These are phyloP conservation scores for Clonostachys rhizophaga DNA, from an alignment of 2,329 filamentous ascomycete genomes.

Conservation along the genomic window DNA sequence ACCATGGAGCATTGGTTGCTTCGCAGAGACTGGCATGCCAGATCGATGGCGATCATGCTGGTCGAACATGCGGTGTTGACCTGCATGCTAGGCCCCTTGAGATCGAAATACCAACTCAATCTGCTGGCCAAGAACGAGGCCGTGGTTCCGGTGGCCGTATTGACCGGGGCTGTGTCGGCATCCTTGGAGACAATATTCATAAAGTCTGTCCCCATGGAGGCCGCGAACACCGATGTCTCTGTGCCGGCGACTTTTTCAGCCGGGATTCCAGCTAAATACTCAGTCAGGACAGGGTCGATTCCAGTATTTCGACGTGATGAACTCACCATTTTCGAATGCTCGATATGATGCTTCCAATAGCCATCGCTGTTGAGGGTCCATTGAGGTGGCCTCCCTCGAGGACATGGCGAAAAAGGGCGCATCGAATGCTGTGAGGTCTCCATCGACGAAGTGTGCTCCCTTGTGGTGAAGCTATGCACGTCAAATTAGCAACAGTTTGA, in stretches of 20 bases:
- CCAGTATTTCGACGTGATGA: neutral
- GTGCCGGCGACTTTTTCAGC: slow-evolving; percentile 1
- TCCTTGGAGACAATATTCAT: neutral
- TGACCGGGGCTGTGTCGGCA: slow-evolving; percentile 4
- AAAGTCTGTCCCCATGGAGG: slow-evolving; percentile 4
- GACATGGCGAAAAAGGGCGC: slow-evolving; percentile 13
- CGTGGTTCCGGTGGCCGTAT: slow-evolving; percentile 18
- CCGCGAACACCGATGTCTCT: neutral
- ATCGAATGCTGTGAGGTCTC: slow-evolving; percentile 4
- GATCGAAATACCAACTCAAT: slow-evolving; percentile 28
- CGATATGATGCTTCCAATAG: slow-evolving; percentile 6
- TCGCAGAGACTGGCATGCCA: slow-evolving; percentile 23
- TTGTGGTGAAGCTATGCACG: slow-evolving; percentile 9
- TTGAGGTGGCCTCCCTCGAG: slow-evolving; percentile 9
- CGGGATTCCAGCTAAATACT: neutral
- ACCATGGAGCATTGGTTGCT: slow-evolving; percentile 26
- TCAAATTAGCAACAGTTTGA: neutral
- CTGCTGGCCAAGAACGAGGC: slow-evolving; percentile 23
- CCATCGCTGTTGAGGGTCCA: slow-evolving; percentile 16
- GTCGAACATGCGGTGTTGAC: slow-evolving; percentile 31
- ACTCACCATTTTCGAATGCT: slow-evolving; percentile 5
- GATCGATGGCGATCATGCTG: slow-evolving; percentile 17
- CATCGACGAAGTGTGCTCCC: slow-evolving; percentile 2
- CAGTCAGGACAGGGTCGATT: neutral
- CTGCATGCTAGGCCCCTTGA: slow-evolving; percentile 24